Conservation (phyloP, 331 rosid species). For the Acacia pycnantha region DNA sequence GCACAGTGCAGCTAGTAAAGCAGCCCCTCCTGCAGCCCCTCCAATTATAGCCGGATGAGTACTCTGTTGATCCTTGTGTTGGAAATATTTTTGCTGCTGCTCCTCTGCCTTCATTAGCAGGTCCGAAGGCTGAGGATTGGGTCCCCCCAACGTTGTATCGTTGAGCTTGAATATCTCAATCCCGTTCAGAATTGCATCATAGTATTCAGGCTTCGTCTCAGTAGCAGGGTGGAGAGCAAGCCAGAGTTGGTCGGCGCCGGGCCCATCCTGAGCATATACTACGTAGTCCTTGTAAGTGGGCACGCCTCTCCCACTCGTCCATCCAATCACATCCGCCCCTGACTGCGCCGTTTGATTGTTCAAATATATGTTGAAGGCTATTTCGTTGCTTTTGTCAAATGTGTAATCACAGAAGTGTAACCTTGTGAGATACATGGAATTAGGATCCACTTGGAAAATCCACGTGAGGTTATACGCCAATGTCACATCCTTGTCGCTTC, state of each 20-base stretch:
- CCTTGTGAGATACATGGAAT: conserved; percentile 72
- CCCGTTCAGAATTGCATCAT: conserved; percentile 70
- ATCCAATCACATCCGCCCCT: conserved; percentile 60
- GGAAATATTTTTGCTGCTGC: conserved; percentile 10
- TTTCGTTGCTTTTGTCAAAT: conserved; percentile 44
- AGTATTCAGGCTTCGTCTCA: conserved; percentile 41
- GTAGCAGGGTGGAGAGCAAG: conserved; percentile 59
- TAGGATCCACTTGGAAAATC: conserved; percentile 77
- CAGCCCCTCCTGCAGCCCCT: conserved; percentile 81
- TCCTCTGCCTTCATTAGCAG: conserved; percentile 45
- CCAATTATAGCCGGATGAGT: conserved; percentile 47
- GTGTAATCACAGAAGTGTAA: conserved; percentile 71
- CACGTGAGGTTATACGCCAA: conserved; percentile 68
- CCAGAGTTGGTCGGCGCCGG: conserved; percentile 49
- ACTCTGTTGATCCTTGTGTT: neutral
- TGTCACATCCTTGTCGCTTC: conserved; percentile 33
- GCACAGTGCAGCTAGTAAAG: conserved; percentile 68
- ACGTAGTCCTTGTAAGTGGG: conserved; percentile 63
- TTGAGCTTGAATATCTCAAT: conserved; percentile 81
- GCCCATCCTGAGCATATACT: conserved; percentile 31
- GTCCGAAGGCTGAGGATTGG: conserved; percentile 65
- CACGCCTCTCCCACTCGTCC: conserved; percentile 58
- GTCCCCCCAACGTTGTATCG: conserved; percentile 70
- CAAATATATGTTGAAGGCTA: conserved; percentile 54
- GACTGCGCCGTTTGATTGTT: conserved; percentile 71